phyloP scores from a whole-genome alignment of 768 basidiomycete species.

The Albatrellus ellisii region DNA sequence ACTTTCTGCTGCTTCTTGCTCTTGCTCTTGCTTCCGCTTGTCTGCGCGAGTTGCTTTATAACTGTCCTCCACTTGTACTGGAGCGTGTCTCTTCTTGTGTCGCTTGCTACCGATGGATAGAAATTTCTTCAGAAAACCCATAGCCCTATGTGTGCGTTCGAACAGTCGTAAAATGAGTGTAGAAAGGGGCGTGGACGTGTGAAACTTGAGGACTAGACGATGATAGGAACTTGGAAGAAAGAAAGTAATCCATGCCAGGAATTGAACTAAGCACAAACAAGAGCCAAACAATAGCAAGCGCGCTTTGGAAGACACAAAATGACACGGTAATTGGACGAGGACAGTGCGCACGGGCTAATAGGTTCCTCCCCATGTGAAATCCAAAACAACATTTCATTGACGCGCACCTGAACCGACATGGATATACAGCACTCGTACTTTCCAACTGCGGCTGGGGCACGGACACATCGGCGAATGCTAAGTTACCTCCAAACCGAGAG shows the following conservation, averaged over 20 bases:
- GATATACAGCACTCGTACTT: too few species aligned
- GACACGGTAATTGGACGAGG: too few species aligned
- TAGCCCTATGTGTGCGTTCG: conserved; percentile 20
- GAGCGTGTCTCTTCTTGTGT: conserved; percentile 27
- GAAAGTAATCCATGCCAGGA: background rate
- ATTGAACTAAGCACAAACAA: background rate
- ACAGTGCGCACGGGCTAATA: too few species aligned
- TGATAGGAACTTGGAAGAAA: background rate
- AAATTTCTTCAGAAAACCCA: conserved; percentile 62
- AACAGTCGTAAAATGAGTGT: conserved; percentile 4
- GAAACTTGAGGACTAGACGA: background rate
- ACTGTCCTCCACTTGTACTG: background rate
- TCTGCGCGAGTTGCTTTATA: conserved; percentile 4
- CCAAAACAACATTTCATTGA: too few species aligned
- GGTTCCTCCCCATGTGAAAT: too few species aligned
- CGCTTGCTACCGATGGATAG: conserved; percentile 58
- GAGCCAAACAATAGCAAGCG: too few species aligned
- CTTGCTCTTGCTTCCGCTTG: conserved; percentile 23
- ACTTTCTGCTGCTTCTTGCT: conserved; percentile 37
- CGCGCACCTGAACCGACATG: too few species aligned
- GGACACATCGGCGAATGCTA: too few species aligned
- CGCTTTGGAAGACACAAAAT: too few species aligned
- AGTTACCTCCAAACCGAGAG: too few species aligned
- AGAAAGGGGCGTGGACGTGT: conserved; percentile 4
- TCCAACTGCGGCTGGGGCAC: too few species aligned